Conservation (phyloP, 352 stramenopile species). For the Thalassiosira mediterranea region DNA sequence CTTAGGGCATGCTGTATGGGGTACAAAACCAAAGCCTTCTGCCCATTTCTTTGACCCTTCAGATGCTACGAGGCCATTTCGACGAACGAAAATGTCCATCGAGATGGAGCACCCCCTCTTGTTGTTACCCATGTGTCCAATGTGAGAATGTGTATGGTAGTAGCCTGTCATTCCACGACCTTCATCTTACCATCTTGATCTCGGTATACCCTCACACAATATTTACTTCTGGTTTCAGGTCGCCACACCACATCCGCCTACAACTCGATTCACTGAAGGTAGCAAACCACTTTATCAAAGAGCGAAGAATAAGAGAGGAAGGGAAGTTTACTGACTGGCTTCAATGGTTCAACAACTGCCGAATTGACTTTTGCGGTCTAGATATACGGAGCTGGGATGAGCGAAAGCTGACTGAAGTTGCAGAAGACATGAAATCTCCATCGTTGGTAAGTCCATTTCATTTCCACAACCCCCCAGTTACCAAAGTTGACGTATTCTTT, state of each 20-base stretch:
- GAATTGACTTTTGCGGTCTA: constrained; percentile 48
- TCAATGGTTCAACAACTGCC: constrained; percentile 81
- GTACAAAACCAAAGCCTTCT: constrained; percentile 39
- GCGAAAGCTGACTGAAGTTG: constrained; percentile 42
- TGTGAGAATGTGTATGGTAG: constrained; percentile 18
- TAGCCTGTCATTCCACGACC: neutral
- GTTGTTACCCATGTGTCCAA: constrained; percentile 72
- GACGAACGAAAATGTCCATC: constrained; percentile 50
- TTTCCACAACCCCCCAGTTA: too few relatives aligned
- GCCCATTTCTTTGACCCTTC: constrained; percentile 20
- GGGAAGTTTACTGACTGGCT: constrained; percentile 16
- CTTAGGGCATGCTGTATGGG: constrained; percentile 75
- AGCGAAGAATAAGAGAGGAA: constrained; percentile 18
- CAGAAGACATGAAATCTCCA: constrained; percentile 1
- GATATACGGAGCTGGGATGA: constrained; percentile 62
- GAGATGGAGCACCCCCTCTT: constrained; percentile 68
- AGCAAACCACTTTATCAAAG: constrained; percentile 57
- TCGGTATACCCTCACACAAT: neutral
- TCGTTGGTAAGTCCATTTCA: too few relatives aligned
- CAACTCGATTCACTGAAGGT: constrained; percentile 52
- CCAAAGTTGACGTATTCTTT: too few relatives aligned
- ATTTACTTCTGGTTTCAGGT: constrained; percentile 26
- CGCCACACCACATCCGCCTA: constrained; percentile 70
- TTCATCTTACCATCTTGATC: neutral
- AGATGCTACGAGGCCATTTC: constrained; percentile 18